Evolutionary conservation across 371 early-diverging fungal species (phyloP).

Genomic region (Syncephalastrum sp.): DNA sequence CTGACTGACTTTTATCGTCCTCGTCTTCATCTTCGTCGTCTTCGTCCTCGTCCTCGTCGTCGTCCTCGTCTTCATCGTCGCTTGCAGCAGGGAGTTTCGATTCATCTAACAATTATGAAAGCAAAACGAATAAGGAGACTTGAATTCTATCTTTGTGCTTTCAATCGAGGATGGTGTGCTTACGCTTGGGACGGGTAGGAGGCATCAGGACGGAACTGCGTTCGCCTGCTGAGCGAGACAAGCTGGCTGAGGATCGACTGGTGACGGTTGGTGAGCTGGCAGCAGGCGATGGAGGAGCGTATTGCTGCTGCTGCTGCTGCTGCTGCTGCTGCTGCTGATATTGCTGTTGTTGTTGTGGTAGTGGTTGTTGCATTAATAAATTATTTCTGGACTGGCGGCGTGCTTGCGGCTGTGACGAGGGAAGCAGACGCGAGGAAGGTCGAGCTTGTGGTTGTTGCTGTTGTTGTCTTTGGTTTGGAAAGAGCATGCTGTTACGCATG

Average conservation of each 20-base stretch:
- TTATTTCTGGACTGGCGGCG: not conserved
- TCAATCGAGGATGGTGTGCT: no score
- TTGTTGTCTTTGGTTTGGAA: slow-evolving; percentile 7
- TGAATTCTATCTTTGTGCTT: no score
- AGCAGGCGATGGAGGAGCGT: no score
- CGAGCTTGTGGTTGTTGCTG: slow-evolving; percentile 4
- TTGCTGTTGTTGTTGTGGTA: not conserved
- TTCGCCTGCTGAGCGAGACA: no score
- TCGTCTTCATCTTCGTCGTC: not conserved
- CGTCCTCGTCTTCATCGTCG: slow-evolving; percentile 14
- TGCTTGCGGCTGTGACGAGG: not conserved
- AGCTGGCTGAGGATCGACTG: no score
- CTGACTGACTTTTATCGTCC: not conserved
- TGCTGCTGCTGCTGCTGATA: not conserved
- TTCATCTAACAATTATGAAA: no score
- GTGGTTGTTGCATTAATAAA: slow-evolving; percentile 10
- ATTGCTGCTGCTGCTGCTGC: no score
- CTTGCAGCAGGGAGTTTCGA: no score
- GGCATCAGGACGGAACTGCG: no score
- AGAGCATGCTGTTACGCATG: slow-evolving; percentile 14
- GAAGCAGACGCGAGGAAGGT: not conserved
- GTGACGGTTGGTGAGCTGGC: no score
- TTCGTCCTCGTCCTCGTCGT: slow-evolving; percentile 12
- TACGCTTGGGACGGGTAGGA: no score
- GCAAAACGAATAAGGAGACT: no score